A percentile compares a stretch with the other conserved stretches of the same genome.
Conservation (phyloP, 495 filamentous ascomycete species). For the Paragyromitra xinjiangensis region DNA sequence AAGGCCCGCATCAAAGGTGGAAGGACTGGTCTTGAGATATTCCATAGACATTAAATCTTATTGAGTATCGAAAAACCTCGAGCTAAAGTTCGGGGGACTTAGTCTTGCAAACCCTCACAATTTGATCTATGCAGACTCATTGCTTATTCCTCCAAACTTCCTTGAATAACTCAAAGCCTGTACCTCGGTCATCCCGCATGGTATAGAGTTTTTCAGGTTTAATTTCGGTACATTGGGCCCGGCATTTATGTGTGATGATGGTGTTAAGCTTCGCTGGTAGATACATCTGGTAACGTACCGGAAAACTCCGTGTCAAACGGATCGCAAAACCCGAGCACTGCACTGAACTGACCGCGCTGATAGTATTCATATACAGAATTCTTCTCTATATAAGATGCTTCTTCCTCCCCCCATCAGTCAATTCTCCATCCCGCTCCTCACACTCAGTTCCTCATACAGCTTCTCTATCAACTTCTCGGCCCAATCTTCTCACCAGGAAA, state of each 20-base stretch:
- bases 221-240: neutral
- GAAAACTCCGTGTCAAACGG: neutral
- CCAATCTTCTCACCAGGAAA: constrained; percentile 8
- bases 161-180: neutral
- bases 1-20: neutral
- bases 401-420: constrained; percentile 23
- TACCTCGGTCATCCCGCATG: neutral
- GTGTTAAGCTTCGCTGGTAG: neutral
- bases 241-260: neutral
- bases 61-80: neutral
- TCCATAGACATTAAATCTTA: too few species aligned
- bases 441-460: constrained; percentile 27
- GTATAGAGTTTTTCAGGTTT: neutral
- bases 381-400: constrained; percentile 27
- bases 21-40: too few species aligned
- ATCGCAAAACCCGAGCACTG: neutral
- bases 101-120: neutral
- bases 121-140: neutral
- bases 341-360: neutral
- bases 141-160: neutral
- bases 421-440: constrained; percentile 32
- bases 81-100: neutral
- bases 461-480: constrained; percentile 7
- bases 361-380: neutral
- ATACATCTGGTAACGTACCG: neutral